Conservation (phyloP, 495 filamentous ascomycete genomes). For the Trypethelium eluteriae region DNA sequence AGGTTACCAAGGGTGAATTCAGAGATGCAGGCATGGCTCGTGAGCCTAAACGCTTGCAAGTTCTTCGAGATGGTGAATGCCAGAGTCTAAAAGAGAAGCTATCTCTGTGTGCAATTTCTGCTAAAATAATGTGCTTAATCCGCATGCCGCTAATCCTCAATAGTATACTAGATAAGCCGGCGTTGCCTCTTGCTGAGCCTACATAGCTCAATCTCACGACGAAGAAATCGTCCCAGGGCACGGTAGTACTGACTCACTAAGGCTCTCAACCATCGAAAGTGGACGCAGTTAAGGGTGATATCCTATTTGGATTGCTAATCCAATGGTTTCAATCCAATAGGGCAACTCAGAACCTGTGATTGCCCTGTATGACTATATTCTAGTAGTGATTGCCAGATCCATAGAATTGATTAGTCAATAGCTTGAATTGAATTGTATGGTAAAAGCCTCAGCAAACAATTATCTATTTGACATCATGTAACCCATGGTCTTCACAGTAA, state of each 20-base stretch:
- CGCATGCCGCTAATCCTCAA: conserved; percentile 88
- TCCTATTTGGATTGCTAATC: too few species aligned
- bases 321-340: too few species aligned
- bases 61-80: conserved; percentile 63
- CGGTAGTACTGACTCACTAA: background rate
- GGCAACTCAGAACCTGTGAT: too few species aligned
- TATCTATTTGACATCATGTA: too few species aligned
- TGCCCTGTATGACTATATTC: too few species aligned
- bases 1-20: conserved; percentile 43
- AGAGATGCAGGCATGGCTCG: conserved; percentile 49
- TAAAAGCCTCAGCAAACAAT: too few species aligned
- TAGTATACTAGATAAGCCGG: conserved; percentile 86
- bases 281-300: too few species aligned
- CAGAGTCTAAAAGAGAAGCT: conserved; percentile 68
- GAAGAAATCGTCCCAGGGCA: background rate
- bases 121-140: conserved; percentile 67
- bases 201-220: conserved; percentile 41
- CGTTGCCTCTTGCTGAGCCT: conserved; percentile 82
- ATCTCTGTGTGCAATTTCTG: conserved; percentile 74
- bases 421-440: too few species aligned
- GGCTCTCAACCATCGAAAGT: too few species aligned
- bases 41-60: conserved; percentile 55
- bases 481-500: too few species aligned
- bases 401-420: too few species aligned
- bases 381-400: too few species aligned